Percentiles rank a stretch among this genome's conserved stretches.
These are phyloP conservation scores for Citrus medica DNA, from an alignment of 345 rosid genomes.

Conservation along the genomic window DNA sequence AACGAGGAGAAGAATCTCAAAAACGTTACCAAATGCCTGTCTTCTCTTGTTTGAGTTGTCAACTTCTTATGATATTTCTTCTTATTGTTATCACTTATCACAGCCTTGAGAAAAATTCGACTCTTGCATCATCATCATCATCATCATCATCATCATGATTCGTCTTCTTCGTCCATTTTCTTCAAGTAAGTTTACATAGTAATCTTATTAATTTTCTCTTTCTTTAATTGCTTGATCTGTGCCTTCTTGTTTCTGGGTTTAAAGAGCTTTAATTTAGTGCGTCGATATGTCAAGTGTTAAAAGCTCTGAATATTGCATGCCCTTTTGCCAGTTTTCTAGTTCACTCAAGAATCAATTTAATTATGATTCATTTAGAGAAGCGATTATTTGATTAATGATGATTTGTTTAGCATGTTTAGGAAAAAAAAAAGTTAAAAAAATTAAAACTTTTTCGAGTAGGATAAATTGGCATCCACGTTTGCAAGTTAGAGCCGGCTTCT, in stretches of 20 bases:
- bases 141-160: background rate
- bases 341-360: background rate
- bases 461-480: background rate
- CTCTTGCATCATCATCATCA: background rate
- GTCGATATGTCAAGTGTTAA: background rate
- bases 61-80: background rate
- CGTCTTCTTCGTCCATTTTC: background rate
- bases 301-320: background rate
- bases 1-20: background rate
- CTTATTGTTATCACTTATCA: background rate
- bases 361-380: background rate
- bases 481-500: background rate
- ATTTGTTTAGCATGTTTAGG: background rate
- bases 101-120: background rate
- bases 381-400: background rate
- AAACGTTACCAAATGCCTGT: background rate
- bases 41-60: background rate
- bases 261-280: background rate
- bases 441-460: background rate
- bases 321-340: background rate
- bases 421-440: background rate
- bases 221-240: background rate
- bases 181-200: background rate
- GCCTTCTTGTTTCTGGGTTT: background rate
- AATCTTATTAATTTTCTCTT: background rate